These are phyloP conservation scores for Angomonas deanei DNA, from an alignment of 208 protist species.

Conservation along the genomic window DNA sequence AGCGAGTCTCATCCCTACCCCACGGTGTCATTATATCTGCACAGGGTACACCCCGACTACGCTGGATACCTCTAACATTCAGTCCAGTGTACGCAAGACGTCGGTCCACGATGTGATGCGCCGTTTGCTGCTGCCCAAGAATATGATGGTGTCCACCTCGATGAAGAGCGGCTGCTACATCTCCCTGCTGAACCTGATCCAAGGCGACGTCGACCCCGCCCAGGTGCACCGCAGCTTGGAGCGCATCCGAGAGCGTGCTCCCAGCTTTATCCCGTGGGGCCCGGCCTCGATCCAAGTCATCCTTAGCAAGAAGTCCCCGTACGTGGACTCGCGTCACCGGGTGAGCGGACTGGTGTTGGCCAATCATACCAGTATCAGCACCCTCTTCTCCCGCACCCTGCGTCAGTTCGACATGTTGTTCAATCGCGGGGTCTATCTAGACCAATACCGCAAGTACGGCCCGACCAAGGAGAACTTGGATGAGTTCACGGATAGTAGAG, in stretches of 20 bases:
- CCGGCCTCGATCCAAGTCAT: slow-evolving; percentile 95
- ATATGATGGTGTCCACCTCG: slow-evolving; percentile 95
- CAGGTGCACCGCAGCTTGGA: slow-evolving; percentile 99
- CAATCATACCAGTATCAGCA: slow-evolving; percentile 98
- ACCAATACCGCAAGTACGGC: slow-evolving; percentile 91
- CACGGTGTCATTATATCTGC: slow-evolving; percentile 99
- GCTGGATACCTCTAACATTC: slow-evolving; percentile 83
- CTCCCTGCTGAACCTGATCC: slow-evolving; percentile 99
- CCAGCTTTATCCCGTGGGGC: slow-evolving; percentile 99
- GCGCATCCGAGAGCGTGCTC: slow-evolving; percentile 95
- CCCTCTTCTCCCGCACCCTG: slow-evolving; percentile 90
- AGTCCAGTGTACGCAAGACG: slow-evolving; percentile 96
- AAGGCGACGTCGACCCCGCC: slow-evolving; percentile 98
- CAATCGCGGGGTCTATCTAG: slow-evolving; percentile 91
- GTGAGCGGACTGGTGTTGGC: slow-evolving; percentile 99
- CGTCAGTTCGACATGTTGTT: slow-evolving; percentile 94
- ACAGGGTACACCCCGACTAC: slow-evolving; percentile 98
- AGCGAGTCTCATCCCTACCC: slow-evolving; percentile 98
- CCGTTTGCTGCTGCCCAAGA: slow-evolving; percentile 98
- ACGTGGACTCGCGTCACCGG: slow-evolving; percentile 94
- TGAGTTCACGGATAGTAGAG: slow-evolving; percentile 94
- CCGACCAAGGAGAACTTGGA: slow-evolving; percentile 93
- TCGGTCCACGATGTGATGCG: slow-evolving; percentile 99
- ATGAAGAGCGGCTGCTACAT: slow-evolving; percentile 97
- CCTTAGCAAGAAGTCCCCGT: slow-evolving; percentile 95